These are phyloP conservation scores for Fusarium sp. DNA, from an alignment of 2,329 filamentous ascomycete species.

Conservation along the genomic window DNA sequence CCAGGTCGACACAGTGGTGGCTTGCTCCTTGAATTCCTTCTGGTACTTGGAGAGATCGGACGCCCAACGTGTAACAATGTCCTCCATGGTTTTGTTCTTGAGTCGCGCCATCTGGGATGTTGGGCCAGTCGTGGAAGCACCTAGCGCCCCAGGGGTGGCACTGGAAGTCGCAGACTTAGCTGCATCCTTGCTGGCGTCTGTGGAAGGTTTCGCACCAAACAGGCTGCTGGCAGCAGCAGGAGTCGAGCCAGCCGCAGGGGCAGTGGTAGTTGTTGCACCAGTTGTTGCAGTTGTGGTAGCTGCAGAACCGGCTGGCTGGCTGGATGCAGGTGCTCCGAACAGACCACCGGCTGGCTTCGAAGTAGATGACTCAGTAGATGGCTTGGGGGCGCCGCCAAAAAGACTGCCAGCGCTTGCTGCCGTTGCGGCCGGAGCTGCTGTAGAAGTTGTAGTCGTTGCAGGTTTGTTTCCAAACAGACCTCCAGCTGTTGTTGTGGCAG, in stretches of 20 bases:
- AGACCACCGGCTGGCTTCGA: conserved; percentile 40
- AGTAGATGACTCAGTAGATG: conserved; percentile 31
- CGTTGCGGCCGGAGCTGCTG: conserved; percentile 42
- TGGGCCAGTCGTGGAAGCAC: conserved; percentile 81
- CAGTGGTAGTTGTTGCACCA: conserved; percentile 34
- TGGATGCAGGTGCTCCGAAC: conserved; percentile 39
- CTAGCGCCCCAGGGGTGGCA: conserved; percentile 57
- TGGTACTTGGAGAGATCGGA: conserved; percentile 95
- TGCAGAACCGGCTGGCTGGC: conserved; percentile 32
- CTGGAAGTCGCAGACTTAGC: conserved; percentile 44
- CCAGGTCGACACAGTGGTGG: conserved; percentile 87
- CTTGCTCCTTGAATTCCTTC: conserved; percentile 93
- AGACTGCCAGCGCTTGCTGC: conserved; percentile 35
- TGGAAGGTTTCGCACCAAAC: conserved; percentile 48
- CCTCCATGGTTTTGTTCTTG: conserved; percentile 99
- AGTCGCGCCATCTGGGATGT: conserved; percentile 86
- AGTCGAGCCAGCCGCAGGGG: conserved; percentile 42
- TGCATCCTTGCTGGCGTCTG: conserved; percentile 43
- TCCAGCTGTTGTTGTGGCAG: conserved; percentile 43
- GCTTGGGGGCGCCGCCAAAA: conserved; percentile 38
- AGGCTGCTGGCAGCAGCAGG: conserved; percentile 46
- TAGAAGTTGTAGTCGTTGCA: conserved; percentile 40
- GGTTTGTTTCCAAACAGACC: conserved; percentile 48
- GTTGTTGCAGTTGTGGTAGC: conserved; percentile 42
- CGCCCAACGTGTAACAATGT: conserved; percentile 97